Evolutionary conservation across 1,284 basidiomycete genomes (phyloP), one percentile per base, ranked within the genome.

Genomic region (Neonothopanus nambi): DNA sequence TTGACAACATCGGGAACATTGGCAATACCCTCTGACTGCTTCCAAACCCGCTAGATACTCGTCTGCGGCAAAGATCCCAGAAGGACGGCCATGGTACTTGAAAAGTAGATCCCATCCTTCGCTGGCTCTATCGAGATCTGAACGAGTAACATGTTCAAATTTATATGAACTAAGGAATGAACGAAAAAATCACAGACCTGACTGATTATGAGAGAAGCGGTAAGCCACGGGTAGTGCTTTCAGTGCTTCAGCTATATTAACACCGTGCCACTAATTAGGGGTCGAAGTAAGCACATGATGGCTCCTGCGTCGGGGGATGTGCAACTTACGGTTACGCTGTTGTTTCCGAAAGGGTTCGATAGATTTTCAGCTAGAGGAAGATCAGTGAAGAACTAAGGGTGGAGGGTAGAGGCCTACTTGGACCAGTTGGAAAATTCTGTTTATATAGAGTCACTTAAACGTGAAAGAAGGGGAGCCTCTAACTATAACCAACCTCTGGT

Each of bases 71-170:
- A 73, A 82, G 11, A 81, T 81, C 2, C 81, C 80, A 1, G 80
- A 81, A 0, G 81, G 81, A 1, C 80, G 72, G 9, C 82, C 81
- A 55, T 84, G 81, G 60, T 82, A 84, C 60, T 81, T 63, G 71
- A 82, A 83, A n/a, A 82, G 62, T 51, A 81, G 60, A 59, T 83
- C 80, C 79, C 81, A 82, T 1, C 79, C 78, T 26, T 67, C 61
- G 62, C 79, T 81, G 17, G 78, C 77, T 13, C 68, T 66, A 49
- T 79, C 74, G 17, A 82, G 68, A 59, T 82, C 80, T 80, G 18
- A 5, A 2, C 21, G 23, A 9, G n/a, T n/a, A 9, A 36, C 35
- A 9, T 36, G 35, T n/a, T n/a, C n/a, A n/a, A 36, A n/a, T 36
- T 36, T 36, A 36, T 5, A 37, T 5, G 63, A 65, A 3, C 50